Conservation (phyloP, 495 filamentous ascomycete species). For the Aspergillus nidulans region DNA sequence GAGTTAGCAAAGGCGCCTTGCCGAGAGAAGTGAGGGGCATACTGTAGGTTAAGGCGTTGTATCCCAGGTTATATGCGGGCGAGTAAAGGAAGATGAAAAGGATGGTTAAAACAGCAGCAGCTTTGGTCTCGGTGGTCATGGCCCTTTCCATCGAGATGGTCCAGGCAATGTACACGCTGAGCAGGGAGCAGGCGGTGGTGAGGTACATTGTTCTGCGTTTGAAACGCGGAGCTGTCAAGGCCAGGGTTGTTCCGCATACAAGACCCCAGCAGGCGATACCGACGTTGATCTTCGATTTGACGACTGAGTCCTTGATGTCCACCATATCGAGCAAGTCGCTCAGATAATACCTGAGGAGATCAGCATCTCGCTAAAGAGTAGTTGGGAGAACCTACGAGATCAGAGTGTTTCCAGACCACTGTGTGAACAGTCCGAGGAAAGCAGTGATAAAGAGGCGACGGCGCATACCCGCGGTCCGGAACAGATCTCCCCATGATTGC, state of each 20-base stretch:
- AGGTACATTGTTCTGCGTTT: slow-evolving; percentile 57
- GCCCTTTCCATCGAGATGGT: slow-evolving; percentile 55
- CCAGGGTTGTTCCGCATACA: slow-evolving; percentile 46
- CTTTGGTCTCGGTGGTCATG: slow-evolving; percentile 35
- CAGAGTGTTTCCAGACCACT: slow-evolving; percentile 62
- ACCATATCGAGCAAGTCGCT: slow-evolving; percentile 46
- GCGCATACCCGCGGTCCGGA: slow-evolving; percentile 50
- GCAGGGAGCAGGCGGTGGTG: slow-evolving; percentile 45
- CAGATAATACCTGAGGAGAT: slow-evolving; percentile 45
- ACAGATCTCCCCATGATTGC: slow-evolving; percentile 51
- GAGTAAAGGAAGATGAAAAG: slow-evolving; percentile 63
- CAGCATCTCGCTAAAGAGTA: not conserved
- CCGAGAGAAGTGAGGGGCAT: slow-evolving; percentile 21
- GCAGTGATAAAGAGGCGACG: slow-evolving; percentile 53
- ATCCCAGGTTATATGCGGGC: slow-evolving; percentile 64
- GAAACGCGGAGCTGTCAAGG: slow-evolving; percentile 49
- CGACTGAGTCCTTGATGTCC: slow-evolving; percentile 46
- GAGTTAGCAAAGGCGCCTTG: not conserved
- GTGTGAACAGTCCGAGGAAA: slow-evolving; percentile 57
- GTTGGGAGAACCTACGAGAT: slow-evolving; percentile 41
- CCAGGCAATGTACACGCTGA: slow-evolving; percentile 55
- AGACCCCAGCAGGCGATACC: slow-evolving; percentile 55
- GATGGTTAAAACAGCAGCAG: slow-evolving; percentile 47
- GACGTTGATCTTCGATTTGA: slow-evolving; percentile 54
- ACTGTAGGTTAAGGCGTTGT: slow-evolving; percentile 66